Base-by-base conservation (phyloP, 2,329 filamentous ascomycete species). In the Talaromyces sp. region DNA sequence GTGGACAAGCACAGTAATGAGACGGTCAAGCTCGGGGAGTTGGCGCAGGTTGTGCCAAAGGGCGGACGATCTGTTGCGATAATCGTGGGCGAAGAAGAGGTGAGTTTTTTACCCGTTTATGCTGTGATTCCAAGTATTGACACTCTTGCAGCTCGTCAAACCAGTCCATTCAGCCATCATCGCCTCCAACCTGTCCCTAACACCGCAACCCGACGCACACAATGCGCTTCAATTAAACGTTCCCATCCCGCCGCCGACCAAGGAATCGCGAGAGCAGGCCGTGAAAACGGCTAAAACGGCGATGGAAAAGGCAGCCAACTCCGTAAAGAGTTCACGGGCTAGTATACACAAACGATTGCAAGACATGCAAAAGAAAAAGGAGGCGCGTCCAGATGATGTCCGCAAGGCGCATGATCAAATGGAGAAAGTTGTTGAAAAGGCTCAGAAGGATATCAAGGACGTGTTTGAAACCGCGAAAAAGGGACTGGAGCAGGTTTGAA, bases 31-130 rank as follows among this genome's bases (percentile, higher is more conserved):
- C 67, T 90, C 56, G 80, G 82, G 10, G 86, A 89, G 68, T 68
- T 90, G 60, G 87, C 86, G 2, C 87, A 89, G 69, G 84, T 90
- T 17, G 78, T 89, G 43, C 85, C 86, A 0, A 86, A 87, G 67
- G 86, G 82, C 27, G 80, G 86, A 11, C 74, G 86, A 59, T 80
- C 80, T 66, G 71, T 89, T 31, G 82, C 84, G 61, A 77, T 90
- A n/a, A 71, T 88, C 24, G 84, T 84, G 43, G 83, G 85, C 14
- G 88, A 90, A 68, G 82, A 85, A 67, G 83, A 84, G 62, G 86
- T 88, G 70, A 67, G 81, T 77, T 64, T 77, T 64, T 27, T 0
- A 19, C 14, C 2, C 8, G 7, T 59, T 11, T 41, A 43, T n/a
- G 43, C 31, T 53, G 26, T 50, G 32, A 21, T 55, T 29, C 24